Evolutionary conservation across 1,284 basidiomycete species (phyloP).

Genomic region (Leucoagaricus sp.): DNA sequence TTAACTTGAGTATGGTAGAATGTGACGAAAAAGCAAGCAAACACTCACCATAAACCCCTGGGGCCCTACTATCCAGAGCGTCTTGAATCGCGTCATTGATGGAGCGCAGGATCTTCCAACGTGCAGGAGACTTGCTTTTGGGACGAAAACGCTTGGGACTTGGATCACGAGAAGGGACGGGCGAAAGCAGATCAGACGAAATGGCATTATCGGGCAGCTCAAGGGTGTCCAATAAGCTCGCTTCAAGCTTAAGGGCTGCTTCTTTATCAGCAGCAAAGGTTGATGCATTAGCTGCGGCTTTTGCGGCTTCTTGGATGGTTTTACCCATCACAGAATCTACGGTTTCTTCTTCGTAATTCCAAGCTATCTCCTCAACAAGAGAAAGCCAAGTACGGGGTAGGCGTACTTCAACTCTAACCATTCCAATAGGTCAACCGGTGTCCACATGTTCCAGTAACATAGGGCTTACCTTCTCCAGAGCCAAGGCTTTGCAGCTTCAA

Average conservation of each 20-base stretch:
- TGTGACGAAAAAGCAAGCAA: conserved; percentile 8
- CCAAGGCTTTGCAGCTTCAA: conserved; percentile 78
- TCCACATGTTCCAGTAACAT: background rate
- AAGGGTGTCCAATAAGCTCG: conserved; percentile 60
- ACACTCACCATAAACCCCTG: conserved; percentile 68
- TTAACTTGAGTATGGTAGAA: conserved; percentile 11
- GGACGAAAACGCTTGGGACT: conserved; percentile 71
- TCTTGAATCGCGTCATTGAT: conserved; percentile 75
- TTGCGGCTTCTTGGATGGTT: conserved; percentile 62
- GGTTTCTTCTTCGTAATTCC: conserved; percentile 68
- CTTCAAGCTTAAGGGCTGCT: conserved; percentile 54
- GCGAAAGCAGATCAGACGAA: conserved; percentile 71
- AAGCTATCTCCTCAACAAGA: conserved; percentile 72
- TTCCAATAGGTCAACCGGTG: background rate
- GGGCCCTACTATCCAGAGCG: conserved; percentile 59
- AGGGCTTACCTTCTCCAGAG: conserved; percentile 63
- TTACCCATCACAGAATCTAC: conserved; percentile 63
- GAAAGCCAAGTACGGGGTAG: conserved; percentile 79
- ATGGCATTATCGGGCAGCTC: conserved; percentile 64
- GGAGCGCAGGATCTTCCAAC: conserved; percentile 77
- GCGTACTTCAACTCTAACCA: conserved; percentile 62
- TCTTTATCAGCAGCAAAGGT: conserved; percentile 39
- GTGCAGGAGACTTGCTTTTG: conserved; percentile 76
- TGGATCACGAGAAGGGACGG: conserved; percentile 76
- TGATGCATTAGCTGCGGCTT: conserved; percentile 49